Percentiles rank a stretch among this genome's conserved stretches.
Conservation (phyloP, 2,329 filamentous ascomycete species). For the Verticillium albo-atrum region DNA sequence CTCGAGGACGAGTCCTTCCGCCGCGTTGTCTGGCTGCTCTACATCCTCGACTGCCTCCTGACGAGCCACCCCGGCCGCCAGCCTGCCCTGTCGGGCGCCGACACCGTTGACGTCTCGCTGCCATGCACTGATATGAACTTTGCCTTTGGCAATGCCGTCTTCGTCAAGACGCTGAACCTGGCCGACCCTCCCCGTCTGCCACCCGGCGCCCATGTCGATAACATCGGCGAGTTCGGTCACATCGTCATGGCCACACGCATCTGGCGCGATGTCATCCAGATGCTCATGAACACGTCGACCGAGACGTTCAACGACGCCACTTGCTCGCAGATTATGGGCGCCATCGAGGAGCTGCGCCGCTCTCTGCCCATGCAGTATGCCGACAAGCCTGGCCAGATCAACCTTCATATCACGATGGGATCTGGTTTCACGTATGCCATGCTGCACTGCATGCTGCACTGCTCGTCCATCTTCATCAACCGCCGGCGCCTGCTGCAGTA, state of each 20-base stretch:
- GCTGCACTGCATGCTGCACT: constrained; percentile 58
- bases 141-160: constrained; percentile 56
- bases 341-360: constrained; percentile 51
- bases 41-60: constrained; percentile 58
- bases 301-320: constrained; percentile 50
- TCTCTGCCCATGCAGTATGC: constrained; percentile 55
- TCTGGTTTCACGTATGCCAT: constrained; percentile 59
- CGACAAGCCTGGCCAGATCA: constrained; percentile 58
- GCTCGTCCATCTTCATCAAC: constrained; percentile 57
- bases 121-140: constrained; percentile 60
- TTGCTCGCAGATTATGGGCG: constrained; percentile 44
- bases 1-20: constrained; percentile 58
- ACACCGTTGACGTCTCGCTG: constrained; percentile 51
- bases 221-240: constrained; percentile 58
- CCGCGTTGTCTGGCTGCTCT: constrained; percentile 58
- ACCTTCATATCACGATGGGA: constrained; percentile 60
- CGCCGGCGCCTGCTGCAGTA: constrained; percentile 55
- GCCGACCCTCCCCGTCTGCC: constrained; percentile 32
- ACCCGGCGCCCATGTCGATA: constrained; percentile 34
- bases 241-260: constrained; percentile 57
- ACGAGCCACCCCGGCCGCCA: constrained; percentile 58
- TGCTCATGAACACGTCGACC: constrained; percentile 51
- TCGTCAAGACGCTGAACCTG: constrained; percentile 50
- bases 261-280: constrained; percentile 58
- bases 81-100: constrained; percentile 49